Evolutionary conservation across 2,329 filamentous ascomycete species (phyloP), one percentile per base, ranked within the genome.

Genomic region (Aspergillus aculeatus): DNA sequence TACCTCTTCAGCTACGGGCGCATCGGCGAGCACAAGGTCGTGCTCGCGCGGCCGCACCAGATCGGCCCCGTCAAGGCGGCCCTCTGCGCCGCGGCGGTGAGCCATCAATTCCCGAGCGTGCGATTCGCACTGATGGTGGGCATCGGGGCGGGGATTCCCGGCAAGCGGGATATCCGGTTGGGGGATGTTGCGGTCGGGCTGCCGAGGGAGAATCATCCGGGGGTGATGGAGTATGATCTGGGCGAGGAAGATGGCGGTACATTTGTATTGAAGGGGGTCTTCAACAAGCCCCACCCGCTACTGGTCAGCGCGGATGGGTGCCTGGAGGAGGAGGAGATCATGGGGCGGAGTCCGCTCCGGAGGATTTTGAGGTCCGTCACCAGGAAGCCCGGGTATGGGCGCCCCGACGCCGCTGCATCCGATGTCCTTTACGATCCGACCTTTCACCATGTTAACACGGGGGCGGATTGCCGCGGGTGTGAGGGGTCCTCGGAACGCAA

Each of bases 111-210:
- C 50, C 54, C 66, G 4, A 61, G 49, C 12, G 38, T 70, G 4
- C 59, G 56, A 29, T 50, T 69, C 31, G 59, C 61, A 21, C 53
- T 71, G 14, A 58, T 68, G 55, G 64, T 69, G 2, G 68, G 66
- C 10, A 65, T 67, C 35, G 69, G 65, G 4, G 65, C 62, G 10
- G 67, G 65, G 2, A 60, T 65, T 12, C 68, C 65, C 1, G 56
- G 10, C 11, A 31, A 19, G 4, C 49, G 32, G 24, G 64, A 69
- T 56, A 59, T 68, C 54, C 67, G 64, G 14, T 60, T 70, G 4
- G 68, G 68, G 10, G 69, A 70, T 60, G 53, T 71, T 3, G 68
- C 66, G n/a, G 60, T 71, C 5, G 64, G 68, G 41, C 58, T 50
- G 6, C 59, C 64, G 1, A 35, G 26, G 32, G 49, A 50, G 5